phyloP scores from a whole-genome alignment of 1,139 yeast genomes.

The Pichiaceae sp. region DNA sequence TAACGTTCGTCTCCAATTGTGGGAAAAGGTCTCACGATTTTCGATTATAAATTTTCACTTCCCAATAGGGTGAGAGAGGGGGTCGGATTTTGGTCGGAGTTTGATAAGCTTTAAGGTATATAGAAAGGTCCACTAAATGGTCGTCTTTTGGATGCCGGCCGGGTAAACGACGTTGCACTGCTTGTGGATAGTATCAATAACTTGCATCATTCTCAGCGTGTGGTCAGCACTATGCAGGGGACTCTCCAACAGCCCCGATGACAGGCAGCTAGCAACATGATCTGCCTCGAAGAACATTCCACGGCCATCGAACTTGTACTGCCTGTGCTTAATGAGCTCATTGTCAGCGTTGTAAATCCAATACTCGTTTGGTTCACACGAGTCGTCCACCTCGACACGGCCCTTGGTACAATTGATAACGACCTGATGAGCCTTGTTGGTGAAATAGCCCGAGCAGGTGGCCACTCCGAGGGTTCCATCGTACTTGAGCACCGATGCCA shows the following conservation, averaged over 20 bases:
- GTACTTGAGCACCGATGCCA: constrained; percentile 18
- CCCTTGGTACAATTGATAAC: constrained; percentile 27
- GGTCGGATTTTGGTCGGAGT: too few relatives aligned
- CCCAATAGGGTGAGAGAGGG: background rate
- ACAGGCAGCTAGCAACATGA: constrained; percentile 10
- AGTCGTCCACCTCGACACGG: constrained; percentile 20
- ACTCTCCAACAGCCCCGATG: constrained; percentile 5
- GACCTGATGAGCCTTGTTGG: constrained; percentile 13
- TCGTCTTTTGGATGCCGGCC: constrained; percentile 3
- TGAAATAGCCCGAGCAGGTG: constrained; percentile 14
- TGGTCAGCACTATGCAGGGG: constrained; percentile 13
- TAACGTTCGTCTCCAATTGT: too few relatives aligned
- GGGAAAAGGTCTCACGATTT: too few relatives aligned
- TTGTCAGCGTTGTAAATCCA: constrained; percentile 5
- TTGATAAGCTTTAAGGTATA: too few relatives aligned
- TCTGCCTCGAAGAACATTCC: constrained; percentile 15
- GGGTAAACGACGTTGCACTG: constrained; percentile 12
- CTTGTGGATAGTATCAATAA: constrained; percentile 17
- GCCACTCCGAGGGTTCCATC: constrained; percentile 23
- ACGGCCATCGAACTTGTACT: constrained; percentile 6
- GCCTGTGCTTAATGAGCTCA: constrained; percentile 1
- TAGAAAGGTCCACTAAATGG: too few relatives aligned
- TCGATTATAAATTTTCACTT: background rate
- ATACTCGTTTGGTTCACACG: constrained; percentile 23
- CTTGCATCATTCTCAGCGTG: constrained; percentile 15